phyloP scores from a whole-genome alignment of 768 basidiomycete species.

The Agaricus blazei region DNA sequence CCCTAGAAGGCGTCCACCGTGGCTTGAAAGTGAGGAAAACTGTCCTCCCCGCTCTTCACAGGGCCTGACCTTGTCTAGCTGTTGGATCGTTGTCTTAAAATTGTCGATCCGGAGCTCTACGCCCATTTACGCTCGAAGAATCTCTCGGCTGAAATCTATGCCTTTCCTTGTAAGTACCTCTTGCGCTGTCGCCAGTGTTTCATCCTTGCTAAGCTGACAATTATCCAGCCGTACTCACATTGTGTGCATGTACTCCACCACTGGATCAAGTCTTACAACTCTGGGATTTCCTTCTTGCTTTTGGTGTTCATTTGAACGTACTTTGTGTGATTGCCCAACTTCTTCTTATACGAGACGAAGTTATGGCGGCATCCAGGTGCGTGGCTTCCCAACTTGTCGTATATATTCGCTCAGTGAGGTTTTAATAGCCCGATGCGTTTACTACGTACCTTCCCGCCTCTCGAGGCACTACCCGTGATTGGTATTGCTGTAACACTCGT shows the following conservation, averaged over 20 bases:
- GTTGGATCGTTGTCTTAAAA: slow-evolving; percentile 85
- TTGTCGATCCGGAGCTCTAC: slow-evolving; percentile 86
- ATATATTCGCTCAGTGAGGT: slow-evolving; percentile 4
- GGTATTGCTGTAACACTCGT: slow-evolving; percentile 93
- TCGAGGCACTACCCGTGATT: slow-evolving; percentile 83
- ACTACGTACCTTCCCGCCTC: slow-evolving; percentile 87
- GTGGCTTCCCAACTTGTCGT: slow-evolving; percentile 15
- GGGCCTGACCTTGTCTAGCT: slow-evolving; percentile 45
- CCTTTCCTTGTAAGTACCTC: slow-evolving; percentile 80
- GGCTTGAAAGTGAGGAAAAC: slow-evolving; percentile 72
- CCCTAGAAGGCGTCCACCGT: slow-evolving; percentile 90
- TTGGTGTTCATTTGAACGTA: slow-evolving; percentile 94
- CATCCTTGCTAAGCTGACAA: neutral
- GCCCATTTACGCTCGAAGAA: slow-evolving; percentile 82
- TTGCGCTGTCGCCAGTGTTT: too few relatives aligned
- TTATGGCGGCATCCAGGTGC: slow-evolving; percentile 85
- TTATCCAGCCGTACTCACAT: slow-evolving; percentile 75
- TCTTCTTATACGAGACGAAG: slow-evolving; percentile 81
- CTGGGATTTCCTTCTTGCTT: slow-evolving; percentile 97
- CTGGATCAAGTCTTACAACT: slow-evolving; percentile 90
- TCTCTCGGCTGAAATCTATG: slow-evolving; percentile 93
- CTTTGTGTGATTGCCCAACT: slow-evolving; percentile 96
- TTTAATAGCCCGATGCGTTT: slow-evolving; percentile 82
- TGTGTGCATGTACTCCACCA: slow-evolving; percentile 96
- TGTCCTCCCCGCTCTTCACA: neutral